Evolutionary conservation across 768 basidiomycete species (phyloP).

Genomic region (Leccinum obscurum): DNA sequence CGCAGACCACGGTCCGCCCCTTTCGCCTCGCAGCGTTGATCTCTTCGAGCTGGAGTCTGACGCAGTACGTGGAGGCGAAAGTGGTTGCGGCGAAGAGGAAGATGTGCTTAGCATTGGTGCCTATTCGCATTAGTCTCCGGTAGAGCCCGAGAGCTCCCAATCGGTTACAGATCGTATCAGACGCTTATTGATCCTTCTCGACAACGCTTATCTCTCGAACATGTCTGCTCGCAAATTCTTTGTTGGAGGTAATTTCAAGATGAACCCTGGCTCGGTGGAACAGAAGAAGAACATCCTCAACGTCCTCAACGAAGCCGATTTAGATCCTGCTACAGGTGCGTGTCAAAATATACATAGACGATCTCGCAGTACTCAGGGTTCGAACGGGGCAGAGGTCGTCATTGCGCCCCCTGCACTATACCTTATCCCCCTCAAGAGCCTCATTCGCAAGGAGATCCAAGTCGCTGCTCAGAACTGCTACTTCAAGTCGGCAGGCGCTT

Average conservation of each 20-base stretch:
- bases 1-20: slow-evolving; percentile 24
- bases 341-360: not conserved
- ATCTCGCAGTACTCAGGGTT: slow-evolving; percentile 12
- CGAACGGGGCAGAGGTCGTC: slow-evolving; percentile 70
- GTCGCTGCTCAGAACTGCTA: slow-evolving; percentile 93
- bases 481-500: slow-evolving; percentile 84
- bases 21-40: slow-evolving; percentile 12
- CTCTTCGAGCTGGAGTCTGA: too few species aligned
- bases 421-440: slow-evolving; percentile 67
- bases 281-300: slow-evolving; percentile 67
- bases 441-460: slow-evolving; percentile 64
- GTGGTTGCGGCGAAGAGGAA: too few species aligned
- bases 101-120: too few species aligned
- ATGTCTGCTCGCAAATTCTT: slow-evolving; percentile 72
- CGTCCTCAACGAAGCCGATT: slow-evolving; percentile 71
- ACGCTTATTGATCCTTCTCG: not conserved
- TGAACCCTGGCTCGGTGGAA: slow-evolving; percentile 77
- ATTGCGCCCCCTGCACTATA: slow-evolving; percentile 91
- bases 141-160: not conserved
- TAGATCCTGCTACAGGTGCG: slow-evolving; percentile 78
- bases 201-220: not conserved
- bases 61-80: too few species aligned
- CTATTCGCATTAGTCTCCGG: slow-evolving; percentile 4
- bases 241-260: slow-evolving; percentile 98
- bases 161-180: slow-evolving; percentile 4